Evolutionary conservation across 345 rosid species (phyloP), one percentile per base, ranked within the genome.

Genomic region (Euphorbia pulcherrima): DNA sequence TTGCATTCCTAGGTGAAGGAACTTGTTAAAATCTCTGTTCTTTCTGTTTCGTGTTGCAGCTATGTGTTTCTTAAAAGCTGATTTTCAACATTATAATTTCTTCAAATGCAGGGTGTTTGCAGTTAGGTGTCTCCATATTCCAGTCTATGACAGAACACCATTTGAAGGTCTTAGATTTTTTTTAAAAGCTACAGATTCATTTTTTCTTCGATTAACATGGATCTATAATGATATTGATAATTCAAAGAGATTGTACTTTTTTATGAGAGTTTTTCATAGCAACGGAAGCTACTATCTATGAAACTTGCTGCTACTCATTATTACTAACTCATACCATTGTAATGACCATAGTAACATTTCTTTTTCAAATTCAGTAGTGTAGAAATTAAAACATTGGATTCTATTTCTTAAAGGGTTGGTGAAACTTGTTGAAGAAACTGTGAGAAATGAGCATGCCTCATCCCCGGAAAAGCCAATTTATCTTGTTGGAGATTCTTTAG

Each of bases 401-500:
- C 40, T 66, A 13, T 69, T 46, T 47, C 47, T 33, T 81, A 41
- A 74, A 92, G 97, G 79, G 66, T 77, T 90, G 74, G 74, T 87
- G 77, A 80, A 77, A 65, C 24, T 86, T 47, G 85, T 90, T 0
- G 94, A 87, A 80, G 79, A 88, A 73, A 84, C 85, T 16, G 71
- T 90, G 59, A 85, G 74, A 66, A 68, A 52, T 35, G 87, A 87
- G 83, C 80, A 85, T 72, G 80, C 82, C 37, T 68, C 75, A 27
- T 73, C 72, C 54, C 94, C 96, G 11, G 65, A 79, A 33, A 87
- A 80, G 78, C 98, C 98, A 21, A 88, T 93, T 37, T 85, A 87
- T 85, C 75, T 93, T 50, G 86, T 89, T 6, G 94, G 94, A 2
- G 97, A 93, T 74, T 93, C 98, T 53, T 78, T 90, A 69, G 98